Evolutionary conservation across 129 eudicot genomes (phyloP).

Genomic region (Helichrysum umbraculigerum): DNA sequence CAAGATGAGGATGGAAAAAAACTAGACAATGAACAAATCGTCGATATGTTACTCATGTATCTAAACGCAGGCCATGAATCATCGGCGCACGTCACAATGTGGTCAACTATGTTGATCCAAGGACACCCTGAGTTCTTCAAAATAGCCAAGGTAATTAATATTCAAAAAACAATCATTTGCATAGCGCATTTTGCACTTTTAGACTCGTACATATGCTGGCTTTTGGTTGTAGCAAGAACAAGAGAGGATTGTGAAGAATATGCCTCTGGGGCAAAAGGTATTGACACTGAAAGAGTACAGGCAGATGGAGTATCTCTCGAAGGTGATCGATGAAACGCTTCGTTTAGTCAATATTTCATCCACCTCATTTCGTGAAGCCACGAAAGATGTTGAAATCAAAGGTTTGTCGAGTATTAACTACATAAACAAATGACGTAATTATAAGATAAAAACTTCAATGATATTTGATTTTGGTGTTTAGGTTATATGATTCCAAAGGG

Average conservation of each 20-base stretch:
- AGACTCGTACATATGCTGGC: not conserved
- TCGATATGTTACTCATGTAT: slow-evolving; percentile 83
- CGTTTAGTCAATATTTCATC: slow-evolving; percentile 67
- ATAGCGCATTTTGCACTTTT: not conserved
- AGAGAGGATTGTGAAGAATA: slow-evolving; percentile 63
- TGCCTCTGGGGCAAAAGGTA: slow-evolving; percentile 70
- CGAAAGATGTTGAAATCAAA: slow-evolving; percentile 47
- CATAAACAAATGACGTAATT: not conserved
- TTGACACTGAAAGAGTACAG: slow-evolving; percentile 65
- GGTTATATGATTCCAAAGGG: slow-evolving; percentile 87
- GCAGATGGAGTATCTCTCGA: slow-evolving; percentile 80
- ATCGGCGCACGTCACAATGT: slow-evolving; percentile 80
- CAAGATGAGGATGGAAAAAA: slow-evolving; percentile 72
- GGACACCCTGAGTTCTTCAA: slow-evolving; percentile 55
- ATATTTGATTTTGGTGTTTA: slow-evolving; percentile 15
- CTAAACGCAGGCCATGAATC: slow-evolving; percentile 97
- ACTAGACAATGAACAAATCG: slow-evolving; percentile 76
- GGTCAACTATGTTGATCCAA: slow-evolving; percentile 70
- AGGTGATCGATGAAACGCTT: slow-evolving; percentile 90
- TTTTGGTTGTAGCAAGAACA: slow-evolving; percentile 60
- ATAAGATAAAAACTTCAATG: too few species aligned
- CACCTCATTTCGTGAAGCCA: slow-evolving; percentile 76
- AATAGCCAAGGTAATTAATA: slow-evolving; percentile 79
- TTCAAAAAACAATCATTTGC: too few species aligned
- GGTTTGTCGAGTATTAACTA: slow-evolving; percentile 40